Evolutionary conservation across 208 protist genomes (phyloP), one percentile per base, ranked within the genome.

Genomic region (Naegleria fowleri): DNA sequence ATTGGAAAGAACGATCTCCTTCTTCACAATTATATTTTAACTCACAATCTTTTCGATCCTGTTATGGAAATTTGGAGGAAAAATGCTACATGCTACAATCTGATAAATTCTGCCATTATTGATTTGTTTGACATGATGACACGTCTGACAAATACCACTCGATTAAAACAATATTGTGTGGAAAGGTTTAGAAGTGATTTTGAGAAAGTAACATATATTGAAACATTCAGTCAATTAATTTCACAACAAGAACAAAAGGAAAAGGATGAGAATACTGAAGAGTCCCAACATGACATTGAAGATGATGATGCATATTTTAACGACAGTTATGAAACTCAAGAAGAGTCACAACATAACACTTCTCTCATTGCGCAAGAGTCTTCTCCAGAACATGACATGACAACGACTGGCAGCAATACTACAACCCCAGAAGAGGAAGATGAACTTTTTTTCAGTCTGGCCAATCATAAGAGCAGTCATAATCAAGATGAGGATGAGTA

Each of bases 31-130:
- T 67, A 67, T 40, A 89, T 89, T 29, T 51, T 89, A 11, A 39
- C 22, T 16, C 3, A 67, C n/a, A 67, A 89, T 41, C 33, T 89
- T 13, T 89, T 89, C 40, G 16, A 58, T 29, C 15, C 39, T 29
- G 67, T 89, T 19, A 67, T 89, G 25, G 16, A 89, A 67, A 11
- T 89, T 16, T 89, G 41, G 48, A 38, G 48, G 39, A 55, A 41
- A 38, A 89, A 89, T 67, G n/a, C 7, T 13, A 41, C 51, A 41
- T 41, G 13, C 5, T 89, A 67, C n/a, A 89, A 89, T 67, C 9
- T 89, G 11, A 89, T 89, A 40, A 89, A 89, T 40, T 67, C 43
- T 29, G 41, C 48, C 22, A 89, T 89, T 29, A 67, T 89, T 25
- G 48, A 89, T 41, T n/a, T 89, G 5, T 89, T 89, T 40, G 86